Base-by-base conservation (phyloP, 179 eudicot species). In the Camellia oleifera region DNA sequence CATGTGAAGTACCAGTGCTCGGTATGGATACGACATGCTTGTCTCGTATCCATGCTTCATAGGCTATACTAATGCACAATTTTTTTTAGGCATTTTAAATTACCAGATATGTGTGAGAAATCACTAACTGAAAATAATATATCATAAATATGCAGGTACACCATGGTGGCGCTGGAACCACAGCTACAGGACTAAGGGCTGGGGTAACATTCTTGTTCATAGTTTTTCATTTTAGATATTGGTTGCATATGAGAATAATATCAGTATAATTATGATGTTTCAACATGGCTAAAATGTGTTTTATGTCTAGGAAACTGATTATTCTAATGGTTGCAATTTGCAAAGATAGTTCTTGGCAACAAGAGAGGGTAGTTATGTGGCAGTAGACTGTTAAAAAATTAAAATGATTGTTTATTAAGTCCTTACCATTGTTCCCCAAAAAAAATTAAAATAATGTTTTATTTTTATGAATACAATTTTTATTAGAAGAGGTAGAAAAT, bases 131-230 rank as follows among this genome's bases (percentile, higher is more conserved):
- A 45, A 65, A 73, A 64, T 2, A 32, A 32, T 32, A 69, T 56
- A 14, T 81, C 63, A 57, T 63, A 2, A 74, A 69, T 75, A 18
- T 58, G 72, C 74, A 82, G 84, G 84, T 82, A 82, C 99, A 95
- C 81, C 99, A 95, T 79, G 99, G 99, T 61, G 99, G 99, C 58
- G 99, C 95, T 73, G 99, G 98, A 84, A 95, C 99, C 62, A 95
- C 97, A 69, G 99, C 98, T 40, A 89, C 93, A 64, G 99, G 99
- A 84, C 86, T 95, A 57, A 89, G 84, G 84, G 94, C 98, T 32
- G 99, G 99, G 97, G 99, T 95, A 87, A 88, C 77, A 85, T 76
- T 84, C 74, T 50, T 42, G 72, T 79, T 5, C 61, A 72, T 82
- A 62, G 26, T 13, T 68, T 69, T 14, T 42, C 48, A 18, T 32